phyloP scores from a whole-genome alignment of 345 rosid species.

The Tarenaya hassleriana region DNA sequence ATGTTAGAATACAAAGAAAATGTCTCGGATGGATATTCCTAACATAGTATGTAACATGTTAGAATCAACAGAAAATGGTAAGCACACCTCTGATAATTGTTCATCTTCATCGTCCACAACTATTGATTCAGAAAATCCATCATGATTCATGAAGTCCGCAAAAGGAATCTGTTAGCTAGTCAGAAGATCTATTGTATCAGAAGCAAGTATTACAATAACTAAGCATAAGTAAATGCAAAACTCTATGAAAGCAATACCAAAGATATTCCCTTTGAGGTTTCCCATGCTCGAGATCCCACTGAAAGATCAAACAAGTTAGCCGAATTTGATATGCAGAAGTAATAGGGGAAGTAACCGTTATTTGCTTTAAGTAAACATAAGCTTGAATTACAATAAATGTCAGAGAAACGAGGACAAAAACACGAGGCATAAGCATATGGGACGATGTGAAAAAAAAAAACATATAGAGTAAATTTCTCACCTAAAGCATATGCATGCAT shows the following conservation, averaged over 20 bases:
- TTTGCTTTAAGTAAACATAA: background rate
- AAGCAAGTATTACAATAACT: slow-evolving; percentile 12
- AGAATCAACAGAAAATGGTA: slow-evolving; percentile 9
- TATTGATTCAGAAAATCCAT: slow-evolving; percentile 59
- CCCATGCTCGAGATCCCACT: slow-evolving; percentile 94
- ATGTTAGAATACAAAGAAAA: background rate
- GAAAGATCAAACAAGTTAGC: slow-evolving; percentile 30
- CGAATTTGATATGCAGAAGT: slow-evolving; percentile 16
- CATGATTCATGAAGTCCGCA: slow-evolving; percentile 88
- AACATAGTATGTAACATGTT: slow-evolving; percentile 8
- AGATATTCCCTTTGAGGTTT: slow-evolving; percentile 54
- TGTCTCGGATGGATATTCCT: background rate
- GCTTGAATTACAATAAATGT: background rate
- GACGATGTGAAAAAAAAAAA: background rate
- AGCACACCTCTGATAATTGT: slow-evolving; percentile 58
- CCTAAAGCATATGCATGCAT: slow-evolving; percentile 72
- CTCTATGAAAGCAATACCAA: slow-evolving; percentile 44
- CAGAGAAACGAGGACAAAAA: background rate
- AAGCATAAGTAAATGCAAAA: slow-evolving; percentile 5
- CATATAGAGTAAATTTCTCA: slow-evolving; percentile 22
- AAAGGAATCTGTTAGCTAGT: slow-evolving; percentile 60
- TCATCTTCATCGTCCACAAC: slow-evolving; percentile 54
- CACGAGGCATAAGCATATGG: background rate
- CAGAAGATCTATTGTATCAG: slow-evolving; percentile 25
- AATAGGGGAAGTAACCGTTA: too few relatives aligned